Percentiles rank a stretch among this genome's conserved stretches.
These are phyloP conservation scores for Flaveria ramosissima DNA, from an alignment of 129 eudicot species.

Conservation along the genomic window DNA sequence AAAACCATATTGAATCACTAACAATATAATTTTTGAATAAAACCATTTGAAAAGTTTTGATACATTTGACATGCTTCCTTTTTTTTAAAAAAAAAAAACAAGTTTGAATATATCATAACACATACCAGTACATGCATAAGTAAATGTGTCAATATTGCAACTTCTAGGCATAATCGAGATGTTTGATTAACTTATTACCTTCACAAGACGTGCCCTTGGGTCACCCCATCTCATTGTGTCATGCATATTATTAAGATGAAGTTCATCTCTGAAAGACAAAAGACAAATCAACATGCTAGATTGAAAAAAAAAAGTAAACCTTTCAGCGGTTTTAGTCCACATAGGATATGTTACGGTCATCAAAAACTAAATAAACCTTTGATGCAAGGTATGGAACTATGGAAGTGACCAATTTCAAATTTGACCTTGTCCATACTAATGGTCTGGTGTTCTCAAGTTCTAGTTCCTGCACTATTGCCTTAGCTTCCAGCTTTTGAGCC, in stretches of 20 bases:
- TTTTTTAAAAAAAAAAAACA: not conserved
- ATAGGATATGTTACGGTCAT: not conserved
- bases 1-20: not conserved
- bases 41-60: not conserved
- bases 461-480: too few relatives aligned
- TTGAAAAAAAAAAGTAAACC: not conserved
- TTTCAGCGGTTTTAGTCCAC: not conserved
- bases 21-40: not conserved
- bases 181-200: constrained; percentile 37
- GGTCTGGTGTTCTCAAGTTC: too few relatives aligned
- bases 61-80: not conserved
- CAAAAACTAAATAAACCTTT: too few relatives aligned
- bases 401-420: not conserved
- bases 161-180: constrained; percentile 1
- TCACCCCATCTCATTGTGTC: constrained; percentile 88
- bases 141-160: not conserved
- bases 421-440: too few relatives aligned
- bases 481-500: too few relatives aligned
- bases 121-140: not conserved
- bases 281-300: not conserved
- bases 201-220: constrained; percentile 84
- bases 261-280: constrained; percentile 63
- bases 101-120: not conserved
- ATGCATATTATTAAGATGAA: constrained; percentile 72
- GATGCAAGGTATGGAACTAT: not conserved